These are phyloP conservation scores for Calonectria pseudoreteaudii DNA, from an alignment of 2,329 filamentous ascomycete species.

Conservation along the genomic window DNA sequence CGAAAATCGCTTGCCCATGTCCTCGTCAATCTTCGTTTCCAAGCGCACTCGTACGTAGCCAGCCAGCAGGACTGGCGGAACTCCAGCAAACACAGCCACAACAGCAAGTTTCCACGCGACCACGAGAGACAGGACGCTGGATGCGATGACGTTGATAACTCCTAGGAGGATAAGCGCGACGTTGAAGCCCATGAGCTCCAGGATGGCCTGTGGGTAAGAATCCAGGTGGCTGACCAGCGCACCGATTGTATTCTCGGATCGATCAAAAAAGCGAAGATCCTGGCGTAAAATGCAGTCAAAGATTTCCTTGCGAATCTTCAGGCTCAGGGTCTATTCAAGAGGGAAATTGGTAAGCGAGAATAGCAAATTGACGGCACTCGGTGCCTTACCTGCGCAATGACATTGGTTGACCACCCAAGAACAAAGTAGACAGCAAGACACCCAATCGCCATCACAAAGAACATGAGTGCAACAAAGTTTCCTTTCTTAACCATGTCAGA, in stretches of 20 bases:
- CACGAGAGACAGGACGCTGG: constrained; percentile 54
- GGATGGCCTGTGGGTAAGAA: constrained; percentile 49
- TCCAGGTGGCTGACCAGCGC: constrained; percentile 49
- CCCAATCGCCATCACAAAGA: constrained; percentile 59
- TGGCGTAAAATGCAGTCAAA: constrained; percentile 48
- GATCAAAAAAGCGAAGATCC: constrained; percentile 55
- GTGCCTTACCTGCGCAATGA: constrained; percentile 44
- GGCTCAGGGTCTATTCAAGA: constrained; percentile 25
- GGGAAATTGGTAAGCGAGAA: background rate
- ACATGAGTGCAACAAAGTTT: constrained; percentile 67
- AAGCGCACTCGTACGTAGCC: constrained; percentile 51
- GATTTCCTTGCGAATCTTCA: constrained; percentile 46
- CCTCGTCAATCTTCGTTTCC: constrained; percentile 52
- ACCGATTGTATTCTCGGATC: constrained; percentile 51
- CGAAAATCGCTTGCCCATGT: constrained; percentile 45
- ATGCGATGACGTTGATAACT: constrained; percentile 49
- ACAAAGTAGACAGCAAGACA: constrained; percentile 55
- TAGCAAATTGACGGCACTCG: constrained; percentile 24
- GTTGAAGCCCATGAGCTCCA: constrained; percentile 55
- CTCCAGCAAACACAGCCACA: constrained; percentile 55
- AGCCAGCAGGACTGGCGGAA: constrained; percentile 48
- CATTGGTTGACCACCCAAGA: constrained; percentile 50
- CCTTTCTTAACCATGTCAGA: constrained; percentile 50
- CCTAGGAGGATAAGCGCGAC: constrained; percentile 50
- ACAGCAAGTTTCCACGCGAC: constrained; percentile 61